Evolutionary conservation across 2,329 filamentous ascomycete species (phyloP).

Genomic region (Didymosphaeria variabile): DNA sequence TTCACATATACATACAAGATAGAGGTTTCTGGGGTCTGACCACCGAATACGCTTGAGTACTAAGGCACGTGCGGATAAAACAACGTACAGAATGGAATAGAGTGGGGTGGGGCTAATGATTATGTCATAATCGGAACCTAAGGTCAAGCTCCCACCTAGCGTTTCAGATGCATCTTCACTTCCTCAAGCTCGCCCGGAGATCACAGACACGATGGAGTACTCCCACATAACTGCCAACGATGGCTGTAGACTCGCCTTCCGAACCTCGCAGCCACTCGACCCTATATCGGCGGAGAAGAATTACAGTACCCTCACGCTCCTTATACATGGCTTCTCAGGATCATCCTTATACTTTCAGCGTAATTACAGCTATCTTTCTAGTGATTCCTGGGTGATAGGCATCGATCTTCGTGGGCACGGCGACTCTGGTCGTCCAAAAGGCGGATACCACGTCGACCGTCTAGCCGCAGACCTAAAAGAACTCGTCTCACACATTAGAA

Average conservation of each 20-base stretch:
- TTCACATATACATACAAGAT: too few species aligned
- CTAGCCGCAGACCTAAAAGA: conserved; percentile 10
- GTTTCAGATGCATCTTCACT: too few species aligned
- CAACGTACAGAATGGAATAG: too few species aligned
- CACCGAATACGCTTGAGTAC: too few species aligned
- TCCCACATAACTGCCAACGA: conserved; percentile 1
- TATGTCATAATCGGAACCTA: too few species aligned
- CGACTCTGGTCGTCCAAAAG: conserved; percentile 5
- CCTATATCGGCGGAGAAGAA: neutral
- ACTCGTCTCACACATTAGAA: conserved; percentile 1
- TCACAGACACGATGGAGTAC: conserved; percentile 7
- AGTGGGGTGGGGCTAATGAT: too few species aligned
- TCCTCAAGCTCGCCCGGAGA: neutral
- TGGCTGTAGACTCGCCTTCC: conserved; percentile 10
- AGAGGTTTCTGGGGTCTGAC: too few species aligned
- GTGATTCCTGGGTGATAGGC: neutral
- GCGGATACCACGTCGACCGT: conserved; percentile 11
- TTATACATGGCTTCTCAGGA: conserved; percentile 11
- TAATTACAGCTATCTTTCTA: neutral
- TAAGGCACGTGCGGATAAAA: too few species aligned
- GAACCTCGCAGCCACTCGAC: conserved; percentile 4
- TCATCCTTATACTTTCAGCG: conserved; percentile 10
- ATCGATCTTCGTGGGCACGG: conserved; percentile 13
- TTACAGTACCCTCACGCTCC: conserved; percentile 1
- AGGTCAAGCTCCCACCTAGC: too few species aligned